These are phyloP conservation scores for Beta vulgaris DNA, from an alignment of 148 eudicot genomes.

Conservation along the genomic window DNA sequence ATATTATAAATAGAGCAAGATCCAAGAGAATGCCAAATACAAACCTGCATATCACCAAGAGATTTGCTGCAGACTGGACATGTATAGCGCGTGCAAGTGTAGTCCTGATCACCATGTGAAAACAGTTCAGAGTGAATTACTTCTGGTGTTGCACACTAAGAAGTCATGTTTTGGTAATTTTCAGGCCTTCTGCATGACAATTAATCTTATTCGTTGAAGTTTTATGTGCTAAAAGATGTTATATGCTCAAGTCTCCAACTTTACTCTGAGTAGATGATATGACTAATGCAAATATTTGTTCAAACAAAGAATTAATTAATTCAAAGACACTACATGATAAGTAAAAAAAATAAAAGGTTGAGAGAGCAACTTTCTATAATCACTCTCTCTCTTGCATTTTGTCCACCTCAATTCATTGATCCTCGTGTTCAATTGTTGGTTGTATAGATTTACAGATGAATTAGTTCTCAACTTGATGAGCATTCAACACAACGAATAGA, in stretches of 20 bases:
- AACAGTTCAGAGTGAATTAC: constrained; percentile 15
- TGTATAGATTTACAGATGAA: too few species aligned
- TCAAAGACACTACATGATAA: too few species aligned
- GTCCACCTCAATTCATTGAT: too few species aligned
- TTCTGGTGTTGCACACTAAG: background rate
- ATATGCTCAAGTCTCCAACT: background rate
- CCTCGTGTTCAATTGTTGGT: too few species aligned
- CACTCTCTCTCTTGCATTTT: too few species aligned
- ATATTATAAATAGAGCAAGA: background rate
- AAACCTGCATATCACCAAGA: constrained; percentile 96
- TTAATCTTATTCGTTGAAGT: background rate
- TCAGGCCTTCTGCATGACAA: background rate
- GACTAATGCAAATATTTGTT: background rate
- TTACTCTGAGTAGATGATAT: background rate
- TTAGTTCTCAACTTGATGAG: too few species aligned
- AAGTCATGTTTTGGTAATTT: background rate
- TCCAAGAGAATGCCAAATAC: constrained; percentile 18
- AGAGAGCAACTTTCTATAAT: too few species aligned
- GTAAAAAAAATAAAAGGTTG: too few species aligned
- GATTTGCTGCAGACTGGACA: constrained; percentile 99
- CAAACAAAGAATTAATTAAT: too few species aligned
- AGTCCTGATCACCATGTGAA: constrained; percentile 52
- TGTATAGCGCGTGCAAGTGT: constrained; percentile 63
- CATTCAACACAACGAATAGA: too few species aligned
- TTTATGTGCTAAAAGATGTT: background rate